Base-by-base conservation (phyloP, 148 eudicot genomes). In the Chenopodium berlandieri region DNA sequence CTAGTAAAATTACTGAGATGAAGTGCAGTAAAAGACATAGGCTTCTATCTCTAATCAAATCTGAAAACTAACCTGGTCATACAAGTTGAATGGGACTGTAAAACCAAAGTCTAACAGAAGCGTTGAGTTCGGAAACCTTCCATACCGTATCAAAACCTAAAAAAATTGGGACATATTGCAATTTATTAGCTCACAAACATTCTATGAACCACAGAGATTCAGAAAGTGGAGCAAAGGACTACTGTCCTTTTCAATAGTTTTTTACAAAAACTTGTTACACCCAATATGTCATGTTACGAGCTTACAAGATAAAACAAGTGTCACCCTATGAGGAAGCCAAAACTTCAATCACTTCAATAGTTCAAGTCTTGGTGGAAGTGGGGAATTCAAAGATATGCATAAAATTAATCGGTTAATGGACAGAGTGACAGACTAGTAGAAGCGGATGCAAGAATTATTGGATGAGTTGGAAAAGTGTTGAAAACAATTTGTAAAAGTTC, bases 61-160 rank as follows among this genome's bases (percentile, higher is more conserved):
- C 56, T 4, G 77, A 82, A 31, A 58, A 77, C 94, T 88, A 72
- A 91, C 97, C 97, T 95, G 93, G 78, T 95, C 97, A 84, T 91
- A 87, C 34, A 78, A 81, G 90, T 95, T 93, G 82, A 22, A 65
- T 73, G 92, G 87, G 73, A 84, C 85, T 72, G 97, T 90, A 82
- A 93, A 93, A 31, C 98, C 97, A 83, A 91, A 95, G 86, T 93
- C 94, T 84, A 92, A 78, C 67, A 92, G 79, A 77, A 95, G 89
- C 16, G 86, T 84, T 25, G 91, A 91, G 85, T 95, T 95, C 2
- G 97, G 87, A 81, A 90, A 92, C 79, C 86, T 93, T 70, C 96
- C 97, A 80, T 95, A 95, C 63, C 93, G 89, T 85, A 95, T 93
- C 31, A 91, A 79, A 85, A 93, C 91, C 94, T 93, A 87, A 60